These are phyloP conservation scores for Malassezia equina DNA, from an alignment of 1,284 basidiomycete species.

Conservation along the genomic window DNA sequence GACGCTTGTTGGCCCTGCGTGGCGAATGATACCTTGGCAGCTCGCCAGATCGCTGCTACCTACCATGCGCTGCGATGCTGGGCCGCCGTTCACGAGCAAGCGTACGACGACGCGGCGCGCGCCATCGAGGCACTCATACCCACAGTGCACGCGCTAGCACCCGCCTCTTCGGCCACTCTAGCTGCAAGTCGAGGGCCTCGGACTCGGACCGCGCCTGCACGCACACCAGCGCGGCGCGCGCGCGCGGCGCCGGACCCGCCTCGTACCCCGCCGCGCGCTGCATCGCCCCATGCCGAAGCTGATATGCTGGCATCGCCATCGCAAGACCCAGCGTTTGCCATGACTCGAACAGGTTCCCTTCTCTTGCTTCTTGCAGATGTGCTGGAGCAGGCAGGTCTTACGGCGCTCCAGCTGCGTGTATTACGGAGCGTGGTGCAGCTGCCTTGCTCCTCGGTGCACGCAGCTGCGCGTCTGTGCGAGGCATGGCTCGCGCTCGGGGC, in stretches of 20 bases:
- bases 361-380: background rate
- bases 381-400: background rate
- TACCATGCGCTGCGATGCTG: background rate
- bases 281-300: background rate
- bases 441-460: background rate
- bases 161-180: background rate
- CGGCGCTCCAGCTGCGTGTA: background rate
- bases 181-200: background rate
- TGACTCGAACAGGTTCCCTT: no score
- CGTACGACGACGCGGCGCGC: background rate
- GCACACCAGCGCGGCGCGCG: background rate
- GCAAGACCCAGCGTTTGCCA: background rate
- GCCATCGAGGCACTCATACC: background rate
- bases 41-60: background rate
- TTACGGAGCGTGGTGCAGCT: background rate
- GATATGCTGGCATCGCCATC: background rate
- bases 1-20: no score
- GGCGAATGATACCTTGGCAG: background rate
- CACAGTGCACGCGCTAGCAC: background rate
- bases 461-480: background rate
- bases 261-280: background rate
- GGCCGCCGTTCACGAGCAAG: background rate
- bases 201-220: background rate
- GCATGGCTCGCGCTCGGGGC: background rate
- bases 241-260: background rate